phyloP scores from a whole-genome alignment of 495 filamentous ascomycete species.

The Penicillium lividum region DNA sequence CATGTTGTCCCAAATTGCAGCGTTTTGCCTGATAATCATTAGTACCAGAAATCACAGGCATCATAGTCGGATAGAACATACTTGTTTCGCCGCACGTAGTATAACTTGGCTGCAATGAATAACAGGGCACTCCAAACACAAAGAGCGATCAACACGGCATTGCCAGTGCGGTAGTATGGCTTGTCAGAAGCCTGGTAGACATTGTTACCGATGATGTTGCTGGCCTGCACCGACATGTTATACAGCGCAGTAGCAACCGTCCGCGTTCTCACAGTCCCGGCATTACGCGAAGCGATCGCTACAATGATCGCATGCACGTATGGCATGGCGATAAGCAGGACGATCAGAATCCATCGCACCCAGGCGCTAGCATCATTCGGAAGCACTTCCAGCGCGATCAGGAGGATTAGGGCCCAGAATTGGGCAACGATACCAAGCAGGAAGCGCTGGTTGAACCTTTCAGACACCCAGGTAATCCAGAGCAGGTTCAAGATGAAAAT shows the following conservation, averaged over 20 bases:
- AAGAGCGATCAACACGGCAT: slow-evolving; percentile 62
- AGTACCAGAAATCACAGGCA: neutral
- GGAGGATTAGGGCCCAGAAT: slow-evolving; percentile 56
- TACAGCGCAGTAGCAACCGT: slow-evolving; percentile 66
- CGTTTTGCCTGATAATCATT: slow-evolving; percentile 32
- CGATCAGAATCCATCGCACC: slow-evolving; percentile 53
- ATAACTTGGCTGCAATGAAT: slow-evolving; percentile 58
- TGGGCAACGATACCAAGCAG: slow-evolving; percentile 52
- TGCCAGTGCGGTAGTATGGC: slow-evolving; percentile 66
- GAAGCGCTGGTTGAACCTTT: slow-evolving; percentile 53
- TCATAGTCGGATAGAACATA: slow-evolving; percentile 21
- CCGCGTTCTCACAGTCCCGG: slow-evolving; percentile 66
- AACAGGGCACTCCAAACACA: slow-evolving; percentile 54
- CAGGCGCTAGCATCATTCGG: slow-evolving; percentile 44
- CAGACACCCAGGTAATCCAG: slow-evolving; percentile 54
- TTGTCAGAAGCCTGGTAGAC: slow-evolving; percentile 66
- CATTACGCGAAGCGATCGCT: slow-evolving; percentile 65
- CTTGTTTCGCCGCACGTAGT: slow-evolving; percentile 64
- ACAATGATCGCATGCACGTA: slow-evolving; percentile 69
- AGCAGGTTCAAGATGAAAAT: slow-evolving; percentile 49
- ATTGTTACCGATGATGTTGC: slow-evolving; percentile 63
- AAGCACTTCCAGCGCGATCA: slow-evolving; percentile 52
- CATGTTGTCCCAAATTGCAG: slow-evolving; percentile 60
- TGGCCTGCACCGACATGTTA: slow-evolving; percentile 73
- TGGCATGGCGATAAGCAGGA: slow-evolving; percentile 57